phyloP scores from a whole-genome alignment of 2,329 filamentous ascomycete species.

The Tolypocladium nubicola region DNA sequence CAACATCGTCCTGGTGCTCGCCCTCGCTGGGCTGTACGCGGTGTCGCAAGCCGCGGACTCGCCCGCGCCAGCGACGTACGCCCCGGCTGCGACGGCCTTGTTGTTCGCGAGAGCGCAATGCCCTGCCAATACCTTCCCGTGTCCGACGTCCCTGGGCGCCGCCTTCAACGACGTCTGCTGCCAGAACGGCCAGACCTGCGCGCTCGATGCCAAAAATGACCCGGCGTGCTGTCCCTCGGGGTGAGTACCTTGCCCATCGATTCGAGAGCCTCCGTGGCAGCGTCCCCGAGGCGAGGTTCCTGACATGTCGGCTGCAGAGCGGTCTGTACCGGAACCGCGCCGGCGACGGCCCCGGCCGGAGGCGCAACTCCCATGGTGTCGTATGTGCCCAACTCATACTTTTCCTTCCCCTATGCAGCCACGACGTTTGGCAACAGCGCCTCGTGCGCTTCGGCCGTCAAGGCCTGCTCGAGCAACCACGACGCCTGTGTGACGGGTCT shows the following conservation, averaged over 20 bases:
- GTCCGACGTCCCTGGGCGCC: conserved; percentile 32
- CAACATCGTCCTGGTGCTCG: not conserved
- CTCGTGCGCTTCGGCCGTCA: conserved; percentile 40
- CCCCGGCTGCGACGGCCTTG: conserved; percentile 9
- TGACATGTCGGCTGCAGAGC: conserved; percentile 23
- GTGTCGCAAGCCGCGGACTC: not conserved
- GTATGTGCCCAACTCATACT: conserved; percentile 47
- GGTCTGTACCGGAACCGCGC: conserved; percentile 46
- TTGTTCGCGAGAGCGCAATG: conserved; percentile 24
- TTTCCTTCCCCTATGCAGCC: conserved; percentile 47
- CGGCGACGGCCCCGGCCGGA: conserved; percentile 24
- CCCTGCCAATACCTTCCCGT: conserved; percentile 39
- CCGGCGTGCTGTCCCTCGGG: conserved; percentile 44
- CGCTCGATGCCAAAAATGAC: conserved; percentile 34
- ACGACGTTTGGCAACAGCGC: conserved; percentile 40
- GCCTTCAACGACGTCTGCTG: conserved; percentile 41
- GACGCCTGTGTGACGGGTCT: conserved; percentile 41
- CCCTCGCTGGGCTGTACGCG: not conserved
- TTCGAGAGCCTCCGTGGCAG: not conserved
- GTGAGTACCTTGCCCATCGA: conserved; percentile 23
- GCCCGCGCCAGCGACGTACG: conserved; percentile 7
- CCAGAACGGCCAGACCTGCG: conserved; percentile 37
- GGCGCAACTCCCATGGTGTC: conserved; percentile 29
- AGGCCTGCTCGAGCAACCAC: conserved; percentile 43
- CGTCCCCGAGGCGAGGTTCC: not conserved